A percentile compares a stretch with the other conserved stretches of the same genome.
phyloP scores from a whole-genome alignment of 208 protist species.

The Crithidia acanthocephali region DNA sequence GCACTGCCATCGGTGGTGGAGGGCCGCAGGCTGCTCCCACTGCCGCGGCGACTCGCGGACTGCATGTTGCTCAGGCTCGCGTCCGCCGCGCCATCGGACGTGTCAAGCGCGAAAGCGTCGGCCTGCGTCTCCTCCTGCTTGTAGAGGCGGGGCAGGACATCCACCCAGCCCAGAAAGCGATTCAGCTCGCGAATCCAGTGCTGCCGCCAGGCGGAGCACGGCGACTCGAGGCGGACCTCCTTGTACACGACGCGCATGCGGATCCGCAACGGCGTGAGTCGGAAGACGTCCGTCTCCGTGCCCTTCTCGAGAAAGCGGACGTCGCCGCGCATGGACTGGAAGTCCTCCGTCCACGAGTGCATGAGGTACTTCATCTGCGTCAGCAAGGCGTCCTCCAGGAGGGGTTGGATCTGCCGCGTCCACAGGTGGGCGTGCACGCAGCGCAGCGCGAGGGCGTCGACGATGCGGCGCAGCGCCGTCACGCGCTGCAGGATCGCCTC shows the following conservation, averaged over 20 bases:
- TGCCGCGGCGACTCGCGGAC: constrained; percentile 10
- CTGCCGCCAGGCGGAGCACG: constrained; percentile 63
- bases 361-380: constrained; percentile 75
- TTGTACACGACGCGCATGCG: constrained; percentile 84
- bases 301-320: constrained; percentile 55
- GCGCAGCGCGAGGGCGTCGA: constrained; percentile 53
- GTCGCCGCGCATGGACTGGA: constrained; percentile 79
- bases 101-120: constrained; percentile 10
- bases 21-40: constrained; percentile 3
- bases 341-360: constrained; percentile 83
- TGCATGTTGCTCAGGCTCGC: constrained; percentile 14
- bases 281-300: constrained; percentile 79
- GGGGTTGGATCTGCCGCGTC: constrained; percentile 67
- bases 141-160: constrained; percentile 68
- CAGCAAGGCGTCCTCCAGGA: constrained; percentile 72
- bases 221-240: constrained; percentile 67
- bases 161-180: constrained; percentile 76
- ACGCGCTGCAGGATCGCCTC: constrained; percentile 67
- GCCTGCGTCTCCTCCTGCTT: constrained; percentile 49
- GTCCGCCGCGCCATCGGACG: background rate
- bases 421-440: constrained; percentile 71
- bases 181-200: constrained; percentile 86
- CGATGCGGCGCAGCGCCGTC: constrained; percentile 59
- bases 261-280: constrained; percentile 80
- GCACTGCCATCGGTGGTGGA: constrained; percentile 10